Base-by-base conservation (phyloP, 495 filamentous ascomycete species). In the Neurospora sp. region DNA sequence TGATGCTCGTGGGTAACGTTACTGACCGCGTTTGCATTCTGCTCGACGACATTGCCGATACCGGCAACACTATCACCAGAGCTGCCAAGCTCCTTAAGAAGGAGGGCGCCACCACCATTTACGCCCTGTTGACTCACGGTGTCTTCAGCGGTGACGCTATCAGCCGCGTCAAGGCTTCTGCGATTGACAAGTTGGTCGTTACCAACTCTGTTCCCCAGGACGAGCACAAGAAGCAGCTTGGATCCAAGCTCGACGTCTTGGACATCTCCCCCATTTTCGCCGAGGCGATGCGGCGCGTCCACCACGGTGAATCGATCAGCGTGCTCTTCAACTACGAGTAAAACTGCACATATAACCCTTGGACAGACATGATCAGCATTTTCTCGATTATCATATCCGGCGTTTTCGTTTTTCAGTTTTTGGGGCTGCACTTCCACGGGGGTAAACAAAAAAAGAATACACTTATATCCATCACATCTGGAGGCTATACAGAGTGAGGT, bases 1-100 rank as follows among this genome's bases (percentile, higher is more conserved):
- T 99, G 96, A 97, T 99, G 92, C 87, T 99, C 35, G 96, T 99
- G 12, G 96, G 96, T 70, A 90, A 97, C 78, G 93, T 99, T 39
- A 85, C 87, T 20, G 87, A 91, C 71, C 91, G 93, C 73, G 93
- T 93, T 68, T 90, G 93, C 40, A 97, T 99, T 76, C 85, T 99
- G 68, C 88, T 99, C 75, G 96, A 99, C 80, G 96, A 99, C 77
- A 87, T 99, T 73, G 92, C 92, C 8, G 96, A 99, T 76, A 99
- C 96, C 3, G 94, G 92, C 69, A 98, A 98, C 81, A 99, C 96
- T 14, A 97, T 99, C 76, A 98, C 96, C 1, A 89, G 96, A 68
- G 96, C 96, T 18, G 96, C 96, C 35, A 98, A 98, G 85, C 87
- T 98, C 6, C 85, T 98, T 75, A 97, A 98, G 84, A 94, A 93